A percentile compares a stretch with the other conserved stretches of the same genome.
Evolutionary conservation across 2,329 filamentous ascomycete genomes (phyloP).

Genomic region (Fusarium lyarnte): DNA sequence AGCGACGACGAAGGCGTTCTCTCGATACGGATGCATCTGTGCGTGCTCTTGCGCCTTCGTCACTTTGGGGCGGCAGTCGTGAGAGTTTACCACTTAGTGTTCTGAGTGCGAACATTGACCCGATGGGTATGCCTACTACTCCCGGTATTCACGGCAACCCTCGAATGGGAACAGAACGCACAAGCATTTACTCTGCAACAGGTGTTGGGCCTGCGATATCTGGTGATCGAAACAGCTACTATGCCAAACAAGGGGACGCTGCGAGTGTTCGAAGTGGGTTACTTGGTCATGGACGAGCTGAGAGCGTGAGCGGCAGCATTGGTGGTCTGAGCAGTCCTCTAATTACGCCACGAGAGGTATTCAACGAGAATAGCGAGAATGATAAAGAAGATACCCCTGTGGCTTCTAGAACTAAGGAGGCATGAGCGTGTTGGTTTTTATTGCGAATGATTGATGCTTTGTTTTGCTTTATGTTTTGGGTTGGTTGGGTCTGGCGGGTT

Average conservation of each 20-base stretch:
- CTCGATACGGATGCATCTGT: constrained; percentile 89
- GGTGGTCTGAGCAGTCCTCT: constrained; percentile 70
- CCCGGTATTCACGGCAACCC: constrained; percentile 63
- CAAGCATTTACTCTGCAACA: constrained; percentile 82
- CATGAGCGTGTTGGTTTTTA: constrained; percentile 11
- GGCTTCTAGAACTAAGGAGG: constrained; percentile 32
- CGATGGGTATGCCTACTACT: constrained; percentile 54
- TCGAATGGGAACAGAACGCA: constrained; percentile 67
- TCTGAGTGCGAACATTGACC: constrained; percentile 75
- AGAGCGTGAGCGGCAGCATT: constrained; percentile 84
- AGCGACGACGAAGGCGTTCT: constrained; percentile 78
- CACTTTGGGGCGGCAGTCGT: constrained; percentile 82
- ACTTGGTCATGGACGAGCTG: constrained; percentile 79
- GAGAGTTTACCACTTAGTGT: constrained; percentile 83
- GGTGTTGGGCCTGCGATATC: constrained; percentile 72
- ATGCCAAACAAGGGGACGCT: constrained; percentile 76
- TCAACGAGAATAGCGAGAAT: constrained; percentile 48
- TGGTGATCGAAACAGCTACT: constrained; percentile 84
- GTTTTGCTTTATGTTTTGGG: constrained; percentile 21
- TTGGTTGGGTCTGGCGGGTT: constrained; percentile 22
- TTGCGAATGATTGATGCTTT: constrained; percentile 35
- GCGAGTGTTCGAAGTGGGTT: constrained; percentile 82
- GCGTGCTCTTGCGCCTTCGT: constrained; percentile 83
- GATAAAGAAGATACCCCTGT: constrained; percentile 33
- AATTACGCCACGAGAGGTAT: constrained; percentile 63